phyloP scores from a whole-genome alignment of 345 rosid genomes.

The thale cress (Arabidopsis thaliana) region TAIR10.1 NC_003075.7:12682501-12683000 shows the following conservation, averaged over 20 bases:
- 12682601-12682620: constrained; percentile 67
- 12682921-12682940: constrained; percentile 42
- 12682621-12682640: constrained; percentile 56
- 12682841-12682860: constrained; percentile 39
- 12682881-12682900: constrained; percentile 29
- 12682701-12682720: constrained; percentile 47
- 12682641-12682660: constrained; percentile 45
- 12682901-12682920: constrained; percentile 38
- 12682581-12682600: constrained; percentile 70
- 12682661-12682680: constrained; percentile 43
- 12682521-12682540: constrained; percentile 40
- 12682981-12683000: constrained; percentile 45
- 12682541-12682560: constrained; percentile 73
- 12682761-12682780: constrained; percentile 40
- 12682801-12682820: constrained; percentile 40
- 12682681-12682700: constrained; percentile 47
- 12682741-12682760: constrained; percentile 43
- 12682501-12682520: constrained; percentile 14
- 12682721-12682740: constrained; percentile 41
- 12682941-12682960: constrained; percentile 38
- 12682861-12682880: constrained; percentile 31
- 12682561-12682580: constrained; percentile 53
- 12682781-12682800: constrained; percentile 48
- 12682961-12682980: constrained; percentile 22
- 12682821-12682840: constrained; percentile 43